A percentile compares a stretch with the other conserved stretches of the same genome.
phyloP scores from a whole-genome alignment of 306 rosid genomes.

The Neltuma alba region DNA sequence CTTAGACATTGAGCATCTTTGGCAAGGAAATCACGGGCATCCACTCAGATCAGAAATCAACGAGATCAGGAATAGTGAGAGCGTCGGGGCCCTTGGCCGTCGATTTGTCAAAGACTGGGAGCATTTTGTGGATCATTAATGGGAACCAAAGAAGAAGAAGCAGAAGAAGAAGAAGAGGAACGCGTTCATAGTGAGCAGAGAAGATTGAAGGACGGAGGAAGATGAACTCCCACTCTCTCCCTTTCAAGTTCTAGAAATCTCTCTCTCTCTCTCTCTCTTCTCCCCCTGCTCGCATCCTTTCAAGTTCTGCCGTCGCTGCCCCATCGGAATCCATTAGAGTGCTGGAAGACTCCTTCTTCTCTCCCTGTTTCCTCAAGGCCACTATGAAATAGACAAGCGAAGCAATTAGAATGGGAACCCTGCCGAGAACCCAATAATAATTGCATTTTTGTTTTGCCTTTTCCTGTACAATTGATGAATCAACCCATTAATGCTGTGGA shows the following conservation, averaged over 20 bases:
- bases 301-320: constrained; percentile 46
- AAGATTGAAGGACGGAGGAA: neutral
- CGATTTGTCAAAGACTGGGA: constrained; percentile 84
- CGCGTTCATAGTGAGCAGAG: neutral
- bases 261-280: too few relatives aligned
- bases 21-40: too few relatives aligned
- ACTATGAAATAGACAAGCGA: constrained; percentile 56
- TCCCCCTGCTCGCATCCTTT: too few relatives aligned
- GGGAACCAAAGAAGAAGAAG: constrained; percentile 4
- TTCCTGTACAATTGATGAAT: constrained; percentile 43
- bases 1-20: too few relatives aligned
- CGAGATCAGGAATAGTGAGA: constrained; percentile 65
- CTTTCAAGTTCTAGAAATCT: too few relatives aligned
- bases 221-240: too few relatives aligned
- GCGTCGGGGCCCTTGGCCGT: constrained; percentile 87
- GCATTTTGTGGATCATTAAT: constrained; percentile 60
- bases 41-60: too few relatives aligned
- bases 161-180: neutral
- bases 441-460: constrained; percentile 44
- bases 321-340: constrained; percentile 45
- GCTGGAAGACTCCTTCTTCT: neutral
- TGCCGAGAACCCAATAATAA: constrained; percentile 59
- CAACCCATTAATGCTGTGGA: constrained; percentile 51
- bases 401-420: constrained; percentile 47
- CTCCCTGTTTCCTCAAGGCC: constrained; percentile 47